These are phyloP conservation scores for Laetiporus sulphureus DNA, from an alignment of 1,284 basidiomycete species.

Conservation along the genomic window DNA sequence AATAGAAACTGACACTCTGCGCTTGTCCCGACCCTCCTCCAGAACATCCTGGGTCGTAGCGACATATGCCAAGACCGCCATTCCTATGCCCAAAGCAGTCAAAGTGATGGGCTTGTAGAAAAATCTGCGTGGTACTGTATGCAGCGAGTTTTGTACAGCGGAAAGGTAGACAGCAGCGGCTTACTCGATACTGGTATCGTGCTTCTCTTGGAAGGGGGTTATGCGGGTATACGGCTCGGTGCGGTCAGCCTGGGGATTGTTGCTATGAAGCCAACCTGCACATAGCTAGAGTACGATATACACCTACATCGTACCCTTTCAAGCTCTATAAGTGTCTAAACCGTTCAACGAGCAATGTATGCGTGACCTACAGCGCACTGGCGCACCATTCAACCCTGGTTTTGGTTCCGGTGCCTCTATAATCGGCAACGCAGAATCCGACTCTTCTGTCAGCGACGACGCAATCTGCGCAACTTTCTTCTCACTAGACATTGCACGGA, in stretches of 20 bases:
- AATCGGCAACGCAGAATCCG: slow-evolving; percentile 13
- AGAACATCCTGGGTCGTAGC: slow-evolving; percentile 75
- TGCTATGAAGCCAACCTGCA: no score
- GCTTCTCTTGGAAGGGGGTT: slow-evolving; percentile 71
- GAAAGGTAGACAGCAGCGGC: slow-evolving; percentile 21
- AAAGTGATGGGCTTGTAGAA: slow-evolving; percentile 79
- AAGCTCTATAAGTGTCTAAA: background rate
- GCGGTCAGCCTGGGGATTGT: slow-evolving; percentile 41
- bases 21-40: slow-evolving; percentile 72
- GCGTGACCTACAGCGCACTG: slow-evolving; percentile 24
- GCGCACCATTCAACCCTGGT: slow-evolving; percentile 23
- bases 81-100: slow-evolving; percentile 56
- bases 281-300: no score
- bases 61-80: slow-evolving; percentile 67
- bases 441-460: slow-evolving; percentile 21
- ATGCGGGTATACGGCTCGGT: slow-evolving; percentile 77
- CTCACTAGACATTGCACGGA: slow-evolving; percentile 9
- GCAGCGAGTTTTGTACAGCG: slow-evolving; percentile 7
- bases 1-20: slow-evolving; percentile 53
- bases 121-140: slow-evolving; percentile 41
- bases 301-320: slow-evolving; percentile 27
- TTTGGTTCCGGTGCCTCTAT: slow-evolving; percentile 17
- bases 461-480: slow-evolving; percentile 11
- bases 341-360: background rate
- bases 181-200: slow-evolving; percentile 77